Evolutionary conservation across 1,284 basidiomycete genomes (phyloP).

Genomic region (Cryptococcus sp.): DNA sequence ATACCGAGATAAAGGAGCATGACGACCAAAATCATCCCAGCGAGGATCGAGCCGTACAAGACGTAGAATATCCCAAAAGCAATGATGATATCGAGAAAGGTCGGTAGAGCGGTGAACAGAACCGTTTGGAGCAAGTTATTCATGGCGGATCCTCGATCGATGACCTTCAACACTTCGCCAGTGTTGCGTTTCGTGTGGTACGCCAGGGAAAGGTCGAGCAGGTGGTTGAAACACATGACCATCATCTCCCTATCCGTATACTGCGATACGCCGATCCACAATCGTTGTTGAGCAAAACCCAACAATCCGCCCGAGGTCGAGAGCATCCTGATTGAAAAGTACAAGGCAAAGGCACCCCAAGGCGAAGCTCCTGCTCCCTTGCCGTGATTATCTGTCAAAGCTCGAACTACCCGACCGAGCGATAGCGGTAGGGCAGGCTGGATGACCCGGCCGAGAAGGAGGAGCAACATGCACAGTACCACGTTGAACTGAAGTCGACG

Average conservation of each 20-base stretch:
- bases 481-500: constrained; percentile 31
- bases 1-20: constrained; percentile 92
- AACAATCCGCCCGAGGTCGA: constrained; percentile 53
- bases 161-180: constrained; percentile 88
- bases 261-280: constrained; percentile 96
- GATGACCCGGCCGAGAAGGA: constrained; percentile 26
- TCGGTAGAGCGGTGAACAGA: constrained; percentile 89
- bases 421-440: constrained; percentile 30
- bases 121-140: constrained; percentile 89
- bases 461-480: constrained; percentile 22
- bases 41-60: constrained; percentile 83
- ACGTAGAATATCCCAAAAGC: constrained; percentile 88
- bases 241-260: constrained; percentile 89
- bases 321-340: constrained; percentile 25
- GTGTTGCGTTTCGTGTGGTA: constrained; percentile 96
- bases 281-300: constrained; percentile 82
- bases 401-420: constrained; percentile 30
- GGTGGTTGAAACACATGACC: constrained; percentile 83
- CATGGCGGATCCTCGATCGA: constrained; percentile 97
- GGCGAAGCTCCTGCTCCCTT: constrained; percentile 7
- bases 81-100: constrained; percentile 87
- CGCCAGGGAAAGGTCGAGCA: constrained; percentile 79
- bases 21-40: constrained; percentile 73
- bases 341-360: constrained; percentile 31
- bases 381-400: constrained; percentile 18